phyloP scores from a whole-genome alignment of 2,329 filamentous ascomycete species.

The Furcasterigmium sp. region DNA sequence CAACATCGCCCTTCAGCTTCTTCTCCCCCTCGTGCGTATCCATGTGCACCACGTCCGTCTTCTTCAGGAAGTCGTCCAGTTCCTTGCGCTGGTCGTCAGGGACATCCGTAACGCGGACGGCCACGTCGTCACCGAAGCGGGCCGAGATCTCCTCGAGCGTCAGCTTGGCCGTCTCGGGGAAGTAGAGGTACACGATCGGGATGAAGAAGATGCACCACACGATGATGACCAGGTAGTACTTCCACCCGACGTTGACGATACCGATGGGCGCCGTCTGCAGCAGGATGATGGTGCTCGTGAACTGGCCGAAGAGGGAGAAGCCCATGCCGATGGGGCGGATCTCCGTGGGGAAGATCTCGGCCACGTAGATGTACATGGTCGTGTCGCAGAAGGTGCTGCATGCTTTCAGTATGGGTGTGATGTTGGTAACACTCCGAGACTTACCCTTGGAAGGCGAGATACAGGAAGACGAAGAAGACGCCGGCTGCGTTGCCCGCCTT shows the following conservation, averaged over 20 bases:
- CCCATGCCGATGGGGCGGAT: slow-evolving; percentile 47
- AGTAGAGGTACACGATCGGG: slow-evolving; percentile 34
- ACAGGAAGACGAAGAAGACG: slow-evolving; percentile 38
- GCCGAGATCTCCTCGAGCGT: slow-evolving; percentile 39
- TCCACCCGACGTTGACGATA: slow-evolving; percentile 40
- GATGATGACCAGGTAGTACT: slow-evolving; percentile 43
- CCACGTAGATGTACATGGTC: slow-evolving; percentile 32
- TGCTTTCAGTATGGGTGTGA: too few relatives aligned
- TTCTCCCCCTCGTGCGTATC: neutral
- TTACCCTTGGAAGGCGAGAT: slow-evolving; percentile 45
- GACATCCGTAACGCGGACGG: slow-evolving; percentile 36
- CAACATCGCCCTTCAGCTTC: slow-evolving; percentile 8
- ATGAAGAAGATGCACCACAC: slow-evolving; percentile 33
- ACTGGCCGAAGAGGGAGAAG: slow-evolving; percentile 44
- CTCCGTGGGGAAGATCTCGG: slow-evolving; percentile 37
- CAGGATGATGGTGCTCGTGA: slow-evolving; percentile 39
- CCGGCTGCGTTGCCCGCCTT: slow-evolving; percentile 31
- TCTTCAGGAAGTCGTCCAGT: slow-evolving; percentile 16
- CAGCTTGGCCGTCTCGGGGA: slow-evolving; percentile 33
- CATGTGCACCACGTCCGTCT: slow-evolving; percentile 5
- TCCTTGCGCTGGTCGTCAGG: too few relatives aligned
- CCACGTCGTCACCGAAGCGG: slow-evolving; percentile 45
- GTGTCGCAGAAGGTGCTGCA: slow-evolving; percentile 32
- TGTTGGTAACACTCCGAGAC: too few relatives aligned
- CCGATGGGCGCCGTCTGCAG: slow-evolving; percentile 39